Evolutionary conservation across 331 rosid species (phyloP), one percentile per base, ranked within the genome.

Genomic region (Dryas integrifolia): DNA sequence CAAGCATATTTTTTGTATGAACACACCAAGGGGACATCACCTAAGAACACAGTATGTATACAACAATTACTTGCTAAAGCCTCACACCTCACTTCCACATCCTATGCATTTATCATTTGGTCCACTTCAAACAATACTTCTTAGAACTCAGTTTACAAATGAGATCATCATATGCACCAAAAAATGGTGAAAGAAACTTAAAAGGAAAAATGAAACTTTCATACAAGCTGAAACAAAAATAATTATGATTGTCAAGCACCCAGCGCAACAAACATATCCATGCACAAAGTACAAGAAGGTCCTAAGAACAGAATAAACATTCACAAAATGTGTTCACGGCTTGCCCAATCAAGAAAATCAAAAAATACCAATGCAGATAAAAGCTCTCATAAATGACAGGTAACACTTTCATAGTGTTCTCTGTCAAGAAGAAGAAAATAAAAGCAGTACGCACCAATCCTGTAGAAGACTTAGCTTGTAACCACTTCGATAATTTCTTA

Each of bases 401-500:
- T n/a, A 21, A 65, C 40, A 24, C 9, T 57, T 30, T 7, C 5
- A 3, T 46, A 35, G 52, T 18, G 9, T 41, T 81, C 16, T 56
- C 59, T 47, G 75, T 65, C 3, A 24, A 21, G 7, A 9, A 62
- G 44, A 38, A 57, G 47, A 67, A 58, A 46, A 41, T 16, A 51
- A 74, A 65, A 77, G 24, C 67, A 58, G 66, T 62, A 79, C 89
- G 24, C 69, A 94, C 97, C 97, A 91, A 76, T 73, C 95, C 89
- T 21, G 83, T 15, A 48, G 92, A 76, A 30, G 96, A 81, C 76
- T 89, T 88, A 69, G 92, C 87, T 80, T 83, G 95, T 77, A 91
- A 84, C 97, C 98, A 94, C 89, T 94, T 94, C 0, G 98, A 88
- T 62, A 94, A 60, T 83, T 94, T 94, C 86, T 91, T 94, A 86